Evolutionary conservation across 495 filamentous ascomycete species (phyloP).

Genomic region (Daldinia bambusicola): DNA sequence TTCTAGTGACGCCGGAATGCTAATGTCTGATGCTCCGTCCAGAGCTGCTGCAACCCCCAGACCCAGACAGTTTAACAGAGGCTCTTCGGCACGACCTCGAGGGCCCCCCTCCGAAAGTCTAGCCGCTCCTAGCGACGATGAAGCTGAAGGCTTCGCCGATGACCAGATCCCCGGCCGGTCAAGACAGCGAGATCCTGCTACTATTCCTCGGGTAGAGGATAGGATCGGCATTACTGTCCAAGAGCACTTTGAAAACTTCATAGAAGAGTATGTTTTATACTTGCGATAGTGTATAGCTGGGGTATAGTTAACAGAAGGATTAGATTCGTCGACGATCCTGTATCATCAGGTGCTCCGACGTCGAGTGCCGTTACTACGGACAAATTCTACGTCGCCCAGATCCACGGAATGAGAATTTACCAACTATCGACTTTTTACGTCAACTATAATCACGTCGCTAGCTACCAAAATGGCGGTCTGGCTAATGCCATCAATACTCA

Average conservation of each 20-base stretch:
- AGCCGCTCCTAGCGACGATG: conserved; percentile 70
- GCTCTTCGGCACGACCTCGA: conserved; percentile 68
- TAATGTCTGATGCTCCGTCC: conserved; percentile 56
- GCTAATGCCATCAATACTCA: conserved; percentile 85
- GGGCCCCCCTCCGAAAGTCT: conserved; percentile 74
- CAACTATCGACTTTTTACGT: conserved; percentile 96
- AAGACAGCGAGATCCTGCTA: conserved; percentile 67
- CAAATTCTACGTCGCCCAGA: conserved; percentile 96
- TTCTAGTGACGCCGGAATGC: conserved; percentile 57
- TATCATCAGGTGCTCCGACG: conserved; percentile 74
- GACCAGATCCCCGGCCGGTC: conserved; percentile 65
- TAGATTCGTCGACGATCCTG: conserved; percentile 81
- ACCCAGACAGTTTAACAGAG: conserved; percentile 49
- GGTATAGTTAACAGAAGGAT: conserved; percentile 5
- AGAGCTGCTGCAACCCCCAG: conserved; percentile 51
- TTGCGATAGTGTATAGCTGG: conserved; percentile 14
- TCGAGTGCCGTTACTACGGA: conserved; percentile 81
- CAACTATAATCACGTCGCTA: conserved; percentile 88
- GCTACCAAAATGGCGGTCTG: conserved; percentile 74
- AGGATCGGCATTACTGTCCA: conserved; percentile 85
- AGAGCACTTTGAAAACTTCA: conserved; percentile 84
- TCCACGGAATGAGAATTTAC: conserved; percentile 86
- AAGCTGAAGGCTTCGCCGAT: conserved; percentile 67
- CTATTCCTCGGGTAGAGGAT: conserved; percentile 86
- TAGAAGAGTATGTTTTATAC: conserved; percentile 75